Base-by-base conservation (phyloP, 2,329 filamentous ascomycete genomes). In the Aspergillus glaucus region DNA sequence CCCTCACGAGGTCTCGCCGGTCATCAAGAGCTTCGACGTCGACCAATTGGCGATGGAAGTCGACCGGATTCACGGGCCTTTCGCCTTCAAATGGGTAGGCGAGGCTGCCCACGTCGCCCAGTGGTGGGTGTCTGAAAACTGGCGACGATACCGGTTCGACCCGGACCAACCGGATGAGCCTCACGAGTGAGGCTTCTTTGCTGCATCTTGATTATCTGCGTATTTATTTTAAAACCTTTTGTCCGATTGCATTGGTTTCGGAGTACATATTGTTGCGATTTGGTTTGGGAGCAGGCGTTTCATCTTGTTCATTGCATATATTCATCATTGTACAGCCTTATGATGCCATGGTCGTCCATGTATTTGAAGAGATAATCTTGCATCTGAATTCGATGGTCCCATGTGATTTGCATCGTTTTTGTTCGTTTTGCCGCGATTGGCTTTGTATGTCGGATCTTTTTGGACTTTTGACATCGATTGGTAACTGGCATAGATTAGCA, bases 121-220 rank as follows among this genome's bases (percentile, higher is more conserved):
- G 32, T 64, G 61, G 61, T 64, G 62, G 62, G 59, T 64, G 14
- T n/a, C 40, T 4, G 61, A 64, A 19, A 64, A 64, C 50, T 64
- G 62, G 60, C 52, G 55, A 34, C 59, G 58, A 22, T 64, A 55
- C 45, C 49, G 46, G 22, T 60, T 57, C 14, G 24, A 22, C n/a
- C 47, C 47, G 17, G 37, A 40, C 15, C n/a, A 21, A 15, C n/a
- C 37, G 8, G 37, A 40, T 7, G 8, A 36, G 26, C 26, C 26
- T 30, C 26, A 30, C 10, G 34, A 17, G 14, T 36, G 32, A n/a
- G 34, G 34, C 26, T 30, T 24, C 24, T 15, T 36, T 36, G 1
- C 15, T 9, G 14, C 34, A 36, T 36, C 8, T 36, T 36, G 34
- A 7, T 36, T 9, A 36, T 36, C 15, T 36, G 26, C 26, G 26